Conservation (phyloP, 2,329 filamentous ascomycete species). For the Colletotrichum brevisporum region DNA sequence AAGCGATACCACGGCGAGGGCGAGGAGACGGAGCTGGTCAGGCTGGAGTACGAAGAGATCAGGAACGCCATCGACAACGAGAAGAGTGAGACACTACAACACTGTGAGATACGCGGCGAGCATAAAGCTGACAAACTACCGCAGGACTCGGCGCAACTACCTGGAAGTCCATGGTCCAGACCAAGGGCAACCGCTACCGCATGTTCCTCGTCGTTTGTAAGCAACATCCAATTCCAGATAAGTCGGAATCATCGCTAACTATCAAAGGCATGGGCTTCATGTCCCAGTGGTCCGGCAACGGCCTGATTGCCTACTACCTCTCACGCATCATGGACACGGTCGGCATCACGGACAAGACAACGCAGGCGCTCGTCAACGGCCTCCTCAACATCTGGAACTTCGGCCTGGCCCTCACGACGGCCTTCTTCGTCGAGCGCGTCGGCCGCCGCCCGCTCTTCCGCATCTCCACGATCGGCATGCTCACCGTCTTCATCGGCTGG, state of each 20-base stretch:
- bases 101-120: no score
- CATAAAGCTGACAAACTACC: no score
- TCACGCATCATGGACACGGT: conserved; percentile 42
- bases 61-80: conserved; percentile 52
- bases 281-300: conserved; percentile 55
- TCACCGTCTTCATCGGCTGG: conserved; percentile 52
- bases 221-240: not conserved
- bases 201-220: conserved; percentile 53
- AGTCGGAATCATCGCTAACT: not conserved
- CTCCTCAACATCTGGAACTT: conserved; percentile 50
- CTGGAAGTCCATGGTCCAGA: conserved; percentile 49
- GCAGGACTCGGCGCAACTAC: conserved; percentile 44
- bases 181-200: conserved; percentile 50
- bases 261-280: conserved; percentile 57
- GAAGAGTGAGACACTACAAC: conserved; percentile 49
- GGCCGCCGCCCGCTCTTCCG: conserved; percentile 47
- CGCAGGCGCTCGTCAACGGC: conserved; percentile 47
- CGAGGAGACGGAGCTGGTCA: conserved; percentile 64
- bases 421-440: conserved; percentile 48
- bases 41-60: conserved; percentile 66
- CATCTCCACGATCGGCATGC: conserved; percentile 46
- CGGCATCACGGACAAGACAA: conserved; percentile 45
- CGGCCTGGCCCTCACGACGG: conserved; percentile 45
- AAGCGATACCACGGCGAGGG: conserved; percentile 71
- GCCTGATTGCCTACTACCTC: conserved; percentile 48